These are phyloP conservation scores for Globisporangium sylvaticum DNA, from an alignment of 352 stramenopile genomes.

Conservation along the genomic window DNA sequence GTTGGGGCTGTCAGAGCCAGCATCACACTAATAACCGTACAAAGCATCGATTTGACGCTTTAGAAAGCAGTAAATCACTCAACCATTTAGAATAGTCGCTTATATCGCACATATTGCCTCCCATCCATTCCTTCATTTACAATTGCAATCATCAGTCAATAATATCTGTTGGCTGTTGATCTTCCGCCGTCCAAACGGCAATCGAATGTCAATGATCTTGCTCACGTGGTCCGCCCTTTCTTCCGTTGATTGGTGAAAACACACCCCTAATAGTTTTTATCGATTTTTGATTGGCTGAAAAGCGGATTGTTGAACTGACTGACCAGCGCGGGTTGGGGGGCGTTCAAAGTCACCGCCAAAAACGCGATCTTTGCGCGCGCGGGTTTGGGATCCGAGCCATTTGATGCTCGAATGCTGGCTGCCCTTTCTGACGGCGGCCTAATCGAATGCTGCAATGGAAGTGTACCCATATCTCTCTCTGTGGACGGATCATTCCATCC, in stretches of 20 bases:
- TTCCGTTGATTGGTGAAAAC: conserved; percentile 6
- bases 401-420: background rate
- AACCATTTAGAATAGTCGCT: too few species aligned
- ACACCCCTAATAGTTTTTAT: background rate
- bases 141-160: background rate
- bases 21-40: background rate
- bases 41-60: background rate
- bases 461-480: conserved; percentile 1
- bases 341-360: background rate
- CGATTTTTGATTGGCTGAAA: background rate
- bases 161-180: too few species aligned
- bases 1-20: background rate
- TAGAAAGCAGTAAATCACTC: background rate
- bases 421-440: conserved; percentile 10
- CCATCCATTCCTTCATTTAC: too few species aligned
- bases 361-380: background rate
- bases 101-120: too few species aligned
- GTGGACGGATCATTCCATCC: background rate
- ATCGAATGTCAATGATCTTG: background rate
- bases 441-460: background rate
- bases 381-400: conserved; percentile 2
- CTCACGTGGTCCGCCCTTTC: background rate
- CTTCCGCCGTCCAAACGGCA: background rate
- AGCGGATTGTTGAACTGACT: background rate
- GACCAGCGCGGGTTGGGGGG: conserved; percentile 2